Percentiles rank a stretch among this genome's conserved stretches.
phyloP scores from a whole-genome alignment of 2,329 filamentous ascomycete genomes.

The Celoporthe dispersa region DNA sequence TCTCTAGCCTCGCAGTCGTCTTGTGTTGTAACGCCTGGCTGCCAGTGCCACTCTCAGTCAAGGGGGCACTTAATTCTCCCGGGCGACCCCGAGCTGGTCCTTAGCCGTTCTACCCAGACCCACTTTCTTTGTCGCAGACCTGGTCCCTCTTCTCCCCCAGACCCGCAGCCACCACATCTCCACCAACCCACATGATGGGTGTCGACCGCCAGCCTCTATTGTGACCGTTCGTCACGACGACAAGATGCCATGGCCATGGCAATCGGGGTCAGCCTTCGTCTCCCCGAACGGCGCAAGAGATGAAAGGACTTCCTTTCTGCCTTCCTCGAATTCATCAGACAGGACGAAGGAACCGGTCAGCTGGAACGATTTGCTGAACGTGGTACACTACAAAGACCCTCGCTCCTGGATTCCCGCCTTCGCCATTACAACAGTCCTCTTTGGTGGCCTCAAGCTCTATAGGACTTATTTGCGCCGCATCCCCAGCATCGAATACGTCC shows the following conservation, averaged over 20 bases:
- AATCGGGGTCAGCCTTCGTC: slow-evolving; percentile 22
- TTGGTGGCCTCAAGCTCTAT: slow-evolving; percentile 65
- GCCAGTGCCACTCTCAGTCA: background rate
- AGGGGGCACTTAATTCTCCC: background rate
- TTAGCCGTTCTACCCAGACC: slow-evolving; percentile 3
- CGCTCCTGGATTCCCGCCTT: slow-evolving; percentile 58
- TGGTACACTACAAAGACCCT: slow-evolving; percentile 56
- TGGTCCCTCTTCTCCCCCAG: background rate
- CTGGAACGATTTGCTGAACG: slow-evolving; percentile 49
- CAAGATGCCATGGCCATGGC: slow-evolving; percentile 31
- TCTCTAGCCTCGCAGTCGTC: background rate
- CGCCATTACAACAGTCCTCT: slow-evolving; percentile 58
- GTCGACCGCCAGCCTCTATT: background rate
- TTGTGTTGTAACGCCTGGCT: background rate
- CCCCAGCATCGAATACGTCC: slow-evolving; percentile 75
- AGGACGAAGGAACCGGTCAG: slow-evolving; percentile 38
- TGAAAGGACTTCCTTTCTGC: slow-evolving; percentile 1
- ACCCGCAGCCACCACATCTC: slow-evolving; percentile 8
- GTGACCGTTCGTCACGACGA: slow-evolving; percentile 11
- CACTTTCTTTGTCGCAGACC: background rate
- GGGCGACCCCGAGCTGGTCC: background rate
- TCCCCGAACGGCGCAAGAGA: slow-evolving; percentile 11
- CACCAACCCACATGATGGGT: background rate
- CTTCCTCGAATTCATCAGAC: slow-evolving; percentile 19
- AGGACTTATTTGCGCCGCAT: slow-evolving; percentile 82